phyloP scores from a whole-genome alignment of 495 filamentous ascomycete species.

The Daldinia bambusicola region DNA sequence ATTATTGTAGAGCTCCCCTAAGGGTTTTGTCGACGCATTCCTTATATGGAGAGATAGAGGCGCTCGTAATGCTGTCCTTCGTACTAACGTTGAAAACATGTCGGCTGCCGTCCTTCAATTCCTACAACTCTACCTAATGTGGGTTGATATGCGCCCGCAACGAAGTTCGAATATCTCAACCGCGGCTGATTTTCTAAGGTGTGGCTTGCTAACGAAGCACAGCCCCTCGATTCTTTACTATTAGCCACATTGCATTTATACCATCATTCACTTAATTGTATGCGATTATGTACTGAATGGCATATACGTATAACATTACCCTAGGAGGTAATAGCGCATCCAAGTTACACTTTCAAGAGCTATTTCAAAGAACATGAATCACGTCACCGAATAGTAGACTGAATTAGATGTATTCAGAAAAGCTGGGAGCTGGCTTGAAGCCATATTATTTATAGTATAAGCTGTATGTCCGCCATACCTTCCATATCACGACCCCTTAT shows the following conservation, averaged over 20 bases:
- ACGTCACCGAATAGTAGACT: background rate
- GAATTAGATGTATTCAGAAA: background rate
- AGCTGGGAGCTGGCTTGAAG: background rate
- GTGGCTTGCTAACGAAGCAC: conserved; percentile 25
- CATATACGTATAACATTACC: too few species aligned
- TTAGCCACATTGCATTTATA: conserved; percentile 11
- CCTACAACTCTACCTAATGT: background rate
- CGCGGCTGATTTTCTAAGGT: conserved; percentile 12
- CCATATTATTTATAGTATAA: background rate
- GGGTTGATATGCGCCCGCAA: conserved; percentile 4
- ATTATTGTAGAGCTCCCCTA: conserved; percentile 50
- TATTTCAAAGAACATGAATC: too few species aligned
- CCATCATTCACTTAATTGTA: too few species aligned
- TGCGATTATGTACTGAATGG: too few species aligned
- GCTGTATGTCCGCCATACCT: background rate
- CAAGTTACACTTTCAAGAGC: too few species aligned
- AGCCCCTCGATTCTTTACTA: conserved; percentile 1
- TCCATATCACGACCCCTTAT: background rate
- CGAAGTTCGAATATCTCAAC: conserved; percentile 17
- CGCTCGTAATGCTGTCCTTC: conserved; percentile 49
- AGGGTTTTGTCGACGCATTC: conserved; percentile 22
- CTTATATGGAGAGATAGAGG: conserved; percentile 22
- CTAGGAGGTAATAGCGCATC: too few species aligned
- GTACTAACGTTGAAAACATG: conserved; percentile 59
- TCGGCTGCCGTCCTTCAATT: conserved; percentile 2